phyloP scores from a whole-genome alignment of 306 rosid species.

The Cercis canadensis region DNA sequence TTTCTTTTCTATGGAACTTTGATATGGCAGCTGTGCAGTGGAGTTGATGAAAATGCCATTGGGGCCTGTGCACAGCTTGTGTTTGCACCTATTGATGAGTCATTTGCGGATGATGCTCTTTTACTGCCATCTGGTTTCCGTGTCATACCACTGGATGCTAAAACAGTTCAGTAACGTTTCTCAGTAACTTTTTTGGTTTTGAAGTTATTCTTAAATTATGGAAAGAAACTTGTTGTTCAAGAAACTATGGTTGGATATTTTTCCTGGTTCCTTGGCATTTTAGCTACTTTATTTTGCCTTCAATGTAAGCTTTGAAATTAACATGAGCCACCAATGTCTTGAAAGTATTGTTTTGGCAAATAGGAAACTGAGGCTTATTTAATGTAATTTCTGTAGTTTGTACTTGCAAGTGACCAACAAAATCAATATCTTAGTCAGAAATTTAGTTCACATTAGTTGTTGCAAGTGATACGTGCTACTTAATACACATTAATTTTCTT shows the following conservation, averaged over 20 bases:
- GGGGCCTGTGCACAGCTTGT: slow-evolving; percentile 97
- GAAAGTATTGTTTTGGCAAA: not conserved
- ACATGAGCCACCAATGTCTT: not conserved
- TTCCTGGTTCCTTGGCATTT: not conserved
- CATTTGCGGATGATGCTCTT: slow-evolving; percentile 95
- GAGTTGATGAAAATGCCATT: slow-evolving; percentile 84
- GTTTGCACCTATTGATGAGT: slow-evolving; percentile 96
- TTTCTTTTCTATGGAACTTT: not conserved
- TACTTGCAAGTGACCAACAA: too few relatives aligned
- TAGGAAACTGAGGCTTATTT: too few relatives aligned
- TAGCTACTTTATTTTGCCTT: not conserved
- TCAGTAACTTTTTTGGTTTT: not conserved
- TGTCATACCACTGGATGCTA: slow-evolving; percentile 90
- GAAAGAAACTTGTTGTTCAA: not conserved
- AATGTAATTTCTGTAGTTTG: too few relatives aligned
- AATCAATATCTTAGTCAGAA: not conserved
- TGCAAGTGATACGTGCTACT: not conserved
- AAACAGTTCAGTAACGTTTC: slow-evolving; percentile 61
- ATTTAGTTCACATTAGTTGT: not conserved
- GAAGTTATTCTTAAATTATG: too few relatives aligned
- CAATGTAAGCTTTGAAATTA: not conserved
- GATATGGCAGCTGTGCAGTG: slow-evolving; percentile 78
- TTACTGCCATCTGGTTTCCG: slow-evolving; percentile 92
- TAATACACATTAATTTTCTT: not conserved
- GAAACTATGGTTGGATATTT: not conserved